Conservation (phyloP, 495 filamentous ascomycete species). For the Pyrenula massariospora region DNA sequence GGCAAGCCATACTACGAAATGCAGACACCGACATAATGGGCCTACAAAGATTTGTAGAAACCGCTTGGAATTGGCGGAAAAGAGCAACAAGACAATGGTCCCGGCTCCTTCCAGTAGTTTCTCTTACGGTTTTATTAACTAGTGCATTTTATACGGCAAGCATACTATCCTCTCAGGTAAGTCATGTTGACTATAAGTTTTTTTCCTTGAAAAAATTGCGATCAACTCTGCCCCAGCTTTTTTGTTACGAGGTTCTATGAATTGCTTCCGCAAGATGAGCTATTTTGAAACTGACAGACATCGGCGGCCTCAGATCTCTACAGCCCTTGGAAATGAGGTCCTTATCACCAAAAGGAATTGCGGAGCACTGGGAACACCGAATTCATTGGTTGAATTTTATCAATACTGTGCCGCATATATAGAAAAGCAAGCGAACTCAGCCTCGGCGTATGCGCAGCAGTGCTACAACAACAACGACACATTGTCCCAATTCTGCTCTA, state of each 20-base stretch:
- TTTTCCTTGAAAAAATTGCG: not conserved
- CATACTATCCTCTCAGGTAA: slow-evolving; percentile 4
- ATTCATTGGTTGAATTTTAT: not conserved
- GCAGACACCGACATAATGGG: slow-evolving; percentile 1
- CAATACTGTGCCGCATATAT: not conserved
- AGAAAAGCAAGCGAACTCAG: not conserved
- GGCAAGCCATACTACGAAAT: slow-evolving; percentile 4
- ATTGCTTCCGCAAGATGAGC: not conserved
- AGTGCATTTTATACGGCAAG: slow-evolving; percentile 1
- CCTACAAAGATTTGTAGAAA: not conserved
- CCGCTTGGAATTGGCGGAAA: not conserved
- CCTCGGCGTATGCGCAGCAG: not conserved
- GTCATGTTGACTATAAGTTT: not conserved
- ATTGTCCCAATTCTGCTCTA: not conserved
- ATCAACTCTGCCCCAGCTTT: not conserved
- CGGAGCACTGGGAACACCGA: not conserved
- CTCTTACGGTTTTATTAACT: not conserved
- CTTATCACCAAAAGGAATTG: not conserved
- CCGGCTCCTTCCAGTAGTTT: not conserved
- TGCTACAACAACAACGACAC: not conserved
- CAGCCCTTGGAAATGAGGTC: not conserved
- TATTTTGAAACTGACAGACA: not conserved
- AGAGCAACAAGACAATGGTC: not conserved
- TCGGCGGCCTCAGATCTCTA: not conserved
- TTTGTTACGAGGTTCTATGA: not conserved